phyloP scores from a whole-genome alignment of 2,329 filamentous ascomycete species.

The Rhynchosporium secalis region DNA sequence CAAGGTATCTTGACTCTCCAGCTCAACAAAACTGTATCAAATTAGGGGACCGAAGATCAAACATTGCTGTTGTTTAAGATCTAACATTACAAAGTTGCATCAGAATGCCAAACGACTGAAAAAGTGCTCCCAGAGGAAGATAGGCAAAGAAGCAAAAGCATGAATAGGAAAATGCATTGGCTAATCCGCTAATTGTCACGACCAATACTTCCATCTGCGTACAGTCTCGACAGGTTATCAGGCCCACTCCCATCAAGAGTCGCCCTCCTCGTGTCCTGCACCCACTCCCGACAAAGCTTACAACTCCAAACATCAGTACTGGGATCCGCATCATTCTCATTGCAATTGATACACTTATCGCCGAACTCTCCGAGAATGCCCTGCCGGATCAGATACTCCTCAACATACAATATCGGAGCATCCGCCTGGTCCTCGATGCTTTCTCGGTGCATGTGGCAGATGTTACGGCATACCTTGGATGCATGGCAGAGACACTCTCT shows the following conservation, averaged over 20 bases:
- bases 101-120: too few species aligned
- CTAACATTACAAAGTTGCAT: too few species aligned
- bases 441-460: neutral
- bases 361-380: neutral
- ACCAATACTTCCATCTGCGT: too few species aligned
- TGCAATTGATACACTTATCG: neutral
- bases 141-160: too few species aligned
- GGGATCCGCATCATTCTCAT: neutral
- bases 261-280: neutral
- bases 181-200: too few species aligned
- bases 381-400: neutral
- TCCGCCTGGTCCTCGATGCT: neutral
- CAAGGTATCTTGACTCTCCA: too few species aligned
- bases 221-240: too few species aligned
- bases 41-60: too few species aligned
- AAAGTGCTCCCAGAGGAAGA: too few species aligned
- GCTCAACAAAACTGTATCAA: too few species aligned
- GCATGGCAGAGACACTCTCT: slow-evolving; percentile 1
- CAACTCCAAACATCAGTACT: slow-evolving; percentile 7
- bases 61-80: too few species aligned
- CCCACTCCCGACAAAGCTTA: slow-evolving; percentile 15
- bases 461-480: neutral
- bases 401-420: neutral
- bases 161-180: too few species aligned
- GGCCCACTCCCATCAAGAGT: neutral